Evolutionary conservation across 2,329 filamentous ascomycete species (phyloP).

Genomic region (Hypoxylon sp.): DNA sequence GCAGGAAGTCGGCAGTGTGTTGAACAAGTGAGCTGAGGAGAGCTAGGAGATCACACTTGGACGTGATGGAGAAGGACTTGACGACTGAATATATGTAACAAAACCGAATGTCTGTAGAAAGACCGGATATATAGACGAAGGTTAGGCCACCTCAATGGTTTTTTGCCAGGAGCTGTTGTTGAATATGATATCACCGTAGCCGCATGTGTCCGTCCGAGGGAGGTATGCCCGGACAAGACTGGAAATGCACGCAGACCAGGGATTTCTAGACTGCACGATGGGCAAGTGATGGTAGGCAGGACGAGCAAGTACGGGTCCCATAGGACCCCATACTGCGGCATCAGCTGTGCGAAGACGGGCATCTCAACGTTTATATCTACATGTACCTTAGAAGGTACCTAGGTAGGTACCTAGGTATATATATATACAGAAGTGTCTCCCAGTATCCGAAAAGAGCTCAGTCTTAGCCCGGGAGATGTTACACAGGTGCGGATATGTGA

Average conservation of each 20-base stretch:
- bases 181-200: not conserved
- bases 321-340: slow-evolving; percentile 6
- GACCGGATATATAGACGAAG: slow-evolving; percentile 3
- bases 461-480: too few relatives aligned
- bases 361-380: not conserved
- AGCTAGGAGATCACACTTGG: not conserved
- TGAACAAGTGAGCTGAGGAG: slow-evolving; percentile 6
- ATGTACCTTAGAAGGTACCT: not conserved
- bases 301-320: slow-evolving; percentile 5
- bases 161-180: slow-evolving; percentile 17
- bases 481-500: too few relatives aligned
- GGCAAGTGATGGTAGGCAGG: slow-evolving; percentile 11
- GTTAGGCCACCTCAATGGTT: slow-evolving; percentile 6
- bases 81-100: too few relatives aligned
- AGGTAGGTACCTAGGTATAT: not conserved
- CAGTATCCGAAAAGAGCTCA: too few relatives aligned
- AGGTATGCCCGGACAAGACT: not conserved
- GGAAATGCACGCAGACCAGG: slow-evolving; percentile 6
- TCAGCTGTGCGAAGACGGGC: not conserved
- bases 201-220: not conserved
- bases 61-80: slow-evolving; percentile 1
- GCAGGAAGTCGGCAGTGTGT: not conserved
- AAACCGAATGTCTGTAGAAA: too few relatives aligned
- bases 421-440: too few relatives aligned
- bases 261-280: not conserved